These are phyloP conservation scores for Hanseniaspora nectarophila DNA, from an alignment of 805 yeast genomes.

Conservation along the genomic window DNA sequence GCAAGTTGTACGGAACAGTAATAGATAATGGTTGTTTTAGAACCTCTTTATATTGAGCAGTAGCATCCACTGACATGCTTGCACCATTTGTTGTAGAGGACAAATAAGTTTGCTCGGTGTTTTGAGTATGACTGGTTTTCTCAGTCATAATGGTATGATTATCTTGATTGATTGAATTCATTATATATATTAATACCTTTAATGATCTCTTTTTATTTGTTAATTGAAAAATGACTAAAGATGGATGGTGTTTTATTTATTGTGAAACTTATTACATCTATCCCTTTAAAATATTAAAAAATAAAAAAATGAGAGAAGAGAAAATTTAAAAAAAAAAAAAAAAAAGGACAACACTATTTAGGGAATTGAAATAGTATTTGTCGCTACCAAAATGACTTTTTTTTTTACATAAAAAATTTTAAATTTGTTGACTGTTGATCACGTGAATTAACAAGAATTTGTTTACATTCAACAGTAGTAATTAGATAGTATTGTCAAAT, in stretches of 20 bases:
- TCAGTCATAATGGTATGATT: constrained; percentile 15
- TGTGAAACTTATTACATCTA: too few relatives aligned
- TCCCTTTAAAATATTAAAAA: too few relatives aligned
- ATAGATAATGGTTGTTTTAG: constrained; percentile 40
- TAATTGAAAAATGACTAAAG: too few relatives aligned
- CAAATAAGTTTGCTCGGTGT: constrained; percentile 13
- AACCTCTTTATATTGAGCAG: constrained; percentile 23
- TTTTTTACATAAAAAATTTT: neutral
- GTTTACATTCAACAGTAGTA: neutral
- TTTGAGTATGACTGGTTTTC: constrained; percentile 16
- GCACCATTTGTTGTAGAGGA: constrained; percentile 3
- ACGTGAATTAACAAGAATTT: neutral
- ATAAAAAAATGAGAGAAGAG: too few relatives aligned
- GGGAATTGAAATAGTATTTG: too few relatives aligned
- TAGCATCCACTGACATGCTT: constrained; percentile 7
- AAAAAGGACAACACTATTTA: too few relatives aligned
- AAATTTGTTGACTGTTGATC: neutral
- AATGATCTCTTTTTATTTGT: too few relatives aligned
- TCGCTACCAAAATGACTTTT: too few relatives aligned
- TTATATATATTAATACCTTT: too few relatives aligned
- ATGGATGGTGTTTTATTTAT: too few relatives aligned
- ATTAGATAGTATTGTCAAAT: too few relatives aligned
- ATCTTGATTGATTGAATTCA: constrained; percentile 8
- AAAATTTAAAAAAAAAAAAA: too few relatives aligned
- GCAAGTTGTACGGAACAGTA: constrained; percentile 46